phyloP scores from a whole-genome alignment of 1,284 basidiomycete species.

The Rhodotorula sp. region DNA sequence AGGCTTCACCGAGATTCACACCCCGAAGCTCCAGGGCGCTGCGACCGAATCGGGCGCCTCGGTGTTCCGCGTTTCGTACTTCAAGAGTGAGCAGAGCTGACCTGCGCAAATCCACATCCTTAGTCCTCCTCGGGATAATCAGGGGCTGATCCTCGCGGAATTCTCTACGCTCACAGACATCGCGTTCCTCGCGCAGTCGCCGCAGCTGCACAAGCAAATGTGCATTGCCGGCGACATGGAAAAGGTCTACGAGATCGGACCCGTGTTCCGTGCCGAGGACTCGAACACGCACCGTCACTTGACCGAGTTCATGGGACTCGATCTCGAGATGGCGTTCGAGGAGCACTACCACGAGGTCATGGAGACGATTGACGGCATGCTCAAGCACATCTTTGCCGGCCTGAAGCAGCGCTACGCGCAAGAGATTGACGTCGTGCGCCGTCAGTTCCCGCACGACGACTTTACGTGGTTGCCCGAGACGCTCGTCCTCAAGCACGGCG shows the following conservation, averaged over 20 bases:
- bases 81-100: conserved; percentile 66
- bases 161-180: conserved; percentile 56
- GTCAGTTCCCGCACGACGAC: conserved; percentile 79
- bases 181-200: conserved; percentile 93
- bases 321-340: conserved; percentile 98
- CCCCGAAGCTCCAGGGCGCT: conserved; percentile 93
- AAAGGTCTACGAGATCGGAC: conserved; percentile 93
- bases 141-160: neutral
- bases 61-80: conserved; percentile 98
- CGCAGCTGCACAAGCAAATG: conserved; percentile 99
- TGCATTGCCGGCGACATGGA: conserved; percentile 98
- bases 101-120: conserved; percentile 5
- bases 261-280: conserved; percentile 96
- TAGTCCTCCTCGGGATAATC: neutral
- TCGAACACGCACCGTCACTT: conserved; percentile 97
- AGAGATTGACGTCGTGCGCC: conserved; percentile 75
- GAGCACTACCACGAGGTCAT: conserved; percentile 97
- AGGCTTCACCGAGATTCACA: conserved; percentile 92
- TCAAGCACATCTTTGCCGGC: conserved; percentile 78
- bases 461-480: conserved; percentile 51
- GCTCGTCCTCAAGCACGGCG: conserved; percentile 68
- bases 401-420: conserved; percentile 73
- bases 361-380: conserved; percentile 78
- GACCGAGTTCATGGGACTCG: conserved; percentile 97
- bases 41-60: conserved; percentile 95